phyloP scores from a whole-genome alignment of 495 filamentous ascomycete genomes.

The Opeltia flavorubescens region DNA sequence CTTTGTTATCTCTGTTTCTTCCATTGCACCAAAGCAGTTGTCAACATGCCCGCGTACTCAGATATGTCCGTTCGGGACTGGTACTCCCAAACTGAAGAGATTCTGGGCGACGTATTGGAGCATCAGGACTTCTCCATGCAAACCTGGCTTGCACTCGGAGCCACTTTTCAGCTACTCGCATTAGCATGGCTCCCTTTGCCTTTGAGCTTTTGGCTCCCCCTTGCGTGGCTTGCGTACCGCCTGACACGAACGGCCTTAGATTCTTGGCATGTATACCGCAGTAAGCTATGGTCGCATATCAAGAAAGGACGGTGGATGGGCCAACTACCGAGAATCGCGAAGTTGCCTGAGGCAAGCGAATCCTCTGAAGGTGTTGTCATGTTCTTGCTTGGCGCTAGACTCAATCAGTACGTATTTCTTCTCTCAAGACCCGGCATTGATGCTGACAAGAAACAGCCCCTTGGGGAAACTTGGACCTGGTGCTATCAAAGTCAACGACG shows the following conservation, averaged over 20 bases:
- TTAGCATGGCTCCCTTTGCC: not conserved
- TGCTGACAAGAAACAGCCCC: slow-evolving; percentile 4
- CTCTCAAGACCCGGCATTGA: not conserved
- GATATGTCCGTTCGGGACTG: slow-evolving; percentile 4
- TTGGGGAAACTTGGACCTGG: slow-evolving; percentile 12
- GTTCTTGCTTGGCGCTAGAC: slow-evolving; percentile 13
- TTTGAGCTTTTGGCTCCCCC: slow-evolving; percentile 2
- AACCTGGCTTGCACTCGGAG: slow-evolving; percentile 11
- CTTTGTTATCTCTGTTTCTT: too few relatives aligned
- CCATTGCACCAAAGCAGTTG: too few relatives aligned
- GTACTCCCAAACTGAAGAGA: not conserved
- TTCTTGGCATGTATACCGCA: not conserved
- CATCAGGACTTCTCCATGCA: slow-evolving; percentile 4
- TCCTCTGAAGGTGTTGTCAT: slow-evolving; percentile 10
- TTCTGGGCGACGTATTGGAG: slow-evolving; percentile 4
- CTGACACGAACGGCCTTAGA: slow-evolving; percentile 1
- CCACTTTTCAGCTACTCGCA: slow-evolving; percentile 5
- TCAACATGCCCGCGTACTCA: too few relatives aligned
- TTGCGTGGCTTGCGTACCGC: slow-evolving; percentile 3
- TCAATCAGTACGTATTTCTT: slow-evolving; percentile 10
- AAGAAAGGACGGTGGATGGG: slow-evolving; percentile 1
- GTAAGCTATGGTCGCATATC: slow-evolving; percentile 1
- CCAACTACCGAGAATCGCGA: slow-evolving; percentile 1
- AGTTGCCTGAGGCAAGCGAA: not conserved
- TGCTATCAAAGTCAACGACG: slow-evolving; percentile 1